Percentiles rank a stretch among this genome's conserved stretches.
Evolutionary conservation across 1,284 basidiomycete genomes (phyloP).

Genomic region (Boletus semigastroideus): DNA sequence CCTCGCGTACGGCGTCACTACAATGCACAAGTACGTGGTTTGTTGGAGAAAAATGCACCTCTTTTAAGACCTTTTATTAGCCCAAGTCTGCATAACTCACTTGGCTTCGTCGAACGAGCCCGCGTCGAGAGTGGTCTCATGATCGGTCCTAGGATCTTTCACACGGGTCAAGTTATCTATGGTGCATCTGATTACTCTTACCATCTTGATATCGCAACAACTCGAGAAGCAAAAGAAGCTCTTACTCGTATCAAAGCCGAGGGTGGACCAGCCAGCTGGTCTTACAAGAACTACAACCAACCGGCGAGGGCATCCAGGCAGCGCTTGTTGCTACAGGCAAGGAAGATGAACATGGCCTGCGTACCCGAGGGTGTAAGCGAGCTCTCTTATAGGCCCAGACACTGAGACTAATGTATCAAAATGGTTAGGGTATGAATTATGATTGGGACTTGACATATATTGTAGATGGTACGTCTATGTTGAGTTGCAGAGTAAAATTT

Average conservation of each 20-base stretch:
- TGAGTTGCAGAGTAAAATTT: neutral
- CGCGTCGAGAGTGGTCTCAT: constrained; percentile 66
- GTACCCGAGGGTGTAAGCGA: constrained; percentile 61
- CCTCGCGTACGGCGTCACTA: constrained; percentile 75
- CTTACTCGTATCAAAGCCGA: constrained; percentile 67
- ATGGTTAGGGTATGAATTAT: constrained; percentile 62
- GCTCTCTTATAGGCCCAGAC: neutral
- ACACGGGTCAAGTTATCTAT: constrained; percentile 65
- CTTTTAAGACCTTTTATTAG: constrained; percentile 34
- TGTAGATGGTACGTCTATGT: constrained; percentile 52
- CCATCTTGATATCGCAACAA: constrained; percentile 65
- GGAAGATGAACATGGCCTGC: constrained; percentile 64
- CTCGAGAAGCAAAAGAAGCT: constrained; percentile 61
- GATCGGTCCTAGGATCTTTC: constrained; percentile 68
- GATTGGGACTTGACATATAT: constrained; percentile 79
- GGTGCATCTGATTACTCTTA: constrained; percentile 50
- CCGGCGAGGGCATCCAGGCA: constrained; percentile 70
- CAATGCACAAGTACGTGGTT: constrained; percentile 64
- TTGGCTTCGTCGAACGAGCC: constrained; percentile 61
- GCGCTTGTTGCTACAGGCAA: constrained; percentile 58
- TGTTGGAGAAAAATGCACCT: neutral
- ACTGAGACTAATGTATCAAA: constrained; percentile 1
- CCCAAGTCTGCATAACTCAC: constrained; percentile 61
- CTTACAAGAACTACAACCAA: constrained; percentile 75
- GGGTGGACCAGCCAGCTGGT: constrained; percentile 64